phyloP scores from a whole-genome alignment of 1,139 yeast genomes.

The Maudiozyma humilis region DNA sequence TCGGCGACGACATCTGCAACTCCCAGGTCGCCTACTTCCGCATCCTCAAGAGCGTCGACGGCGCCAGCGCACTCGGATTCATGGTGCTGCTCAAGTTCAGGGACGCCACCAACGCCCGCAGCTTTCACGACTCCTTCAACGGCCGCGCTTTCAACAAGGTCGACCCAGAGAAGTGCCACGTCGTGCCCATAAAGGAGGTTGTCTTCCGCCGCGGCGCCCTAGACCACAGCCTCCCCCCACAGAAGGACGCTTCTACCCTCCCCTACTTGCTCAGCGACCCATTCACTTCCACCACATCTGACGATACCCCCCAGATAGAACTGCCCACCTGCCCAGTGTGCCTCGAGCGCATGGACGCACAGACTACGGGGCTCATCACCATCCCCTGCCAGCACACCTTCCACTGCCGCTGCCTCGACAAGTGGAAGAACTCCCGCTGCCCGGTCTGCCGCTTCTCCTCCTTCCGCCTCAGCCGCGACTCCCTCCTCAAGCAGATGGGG shows the following conservation, averaged over 20 bases:
- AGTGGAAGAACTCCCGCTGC: constrained; percentile 88
- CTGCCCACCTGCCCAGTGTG: constrained; percentile 94
- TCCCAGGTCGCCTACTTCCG: constrained; percentile 64
- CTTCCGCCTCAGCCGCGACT: constrained; percentile 22
- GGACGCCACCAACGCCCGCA: constrained; percentile 45
- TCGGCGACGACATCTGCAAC: constrained; percentile 53
- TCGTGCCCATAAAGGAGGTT: constrained; percentile 59
- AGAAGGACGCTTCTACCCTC: no score
- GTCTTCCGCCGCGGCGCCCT: constrained; percentile 28
- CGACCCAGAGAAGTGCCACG: constrained; percentile 86
- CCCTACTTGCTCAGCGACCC: constrained; percentile 74
- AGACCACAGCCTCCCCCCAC: no score
- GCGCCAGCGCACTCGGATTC: constrained; percentile 52
- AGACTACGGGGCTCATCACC: constrained; percentile 72
- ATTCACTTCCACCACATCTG: constrained; percentile 40
- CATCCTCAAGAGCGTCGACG: constrained; percentile 52
- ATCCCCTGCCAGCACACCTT: constrained; percentile 92
- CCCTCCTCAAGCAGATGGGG: constrained; percentile 33
- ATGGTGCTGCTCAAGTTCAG: constrained; percentile 73
- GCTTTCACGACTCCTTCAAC: constrained; percentile 58
- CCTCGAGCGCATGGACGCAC: constrained; percentile 79
- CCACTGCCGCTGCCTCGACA: constrained; percentile 80
- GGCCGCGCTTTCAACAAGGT: constrained; percentile 74
- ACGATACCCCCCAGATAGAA: constrained; percentile 50
- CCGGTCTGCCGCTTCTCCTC: constrained; percentile 84